phyloP scores from a whole-genome alignment of 2,329 filamentous ascomycete species.

The Thelonectria blattea region DNA sequence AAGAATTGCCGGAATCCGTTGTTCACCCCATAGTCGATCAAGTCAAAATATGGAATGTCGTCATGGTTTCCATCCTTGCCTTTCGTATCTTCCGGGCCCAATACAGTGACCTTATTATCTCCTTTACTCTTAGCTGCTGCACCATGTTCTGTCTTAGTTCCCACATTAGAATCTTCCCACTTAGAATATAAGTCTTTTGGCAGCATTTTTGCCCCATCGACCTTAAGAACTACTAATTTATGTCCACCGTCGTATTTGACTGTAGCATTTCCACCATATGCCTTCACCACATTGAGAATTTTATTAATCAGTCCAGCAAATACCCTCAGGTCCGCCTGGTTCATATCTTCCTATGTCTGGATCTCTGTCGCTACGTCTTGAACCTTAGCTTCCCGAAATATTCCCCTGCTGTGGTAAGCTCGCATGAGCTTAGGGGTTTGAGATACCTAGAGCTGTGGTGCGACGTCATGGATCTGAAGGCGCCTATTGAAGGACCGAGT shows the following conservation, averaged over 20 bases:
- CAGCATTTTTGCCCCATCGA: slow-evolving; percentile 31
- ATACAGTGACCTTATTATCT: too few relatives aligned
- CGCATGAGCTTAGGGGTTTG: background rate
- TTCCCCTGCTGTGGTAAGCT: background rate
- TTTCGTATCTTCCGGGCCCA: background rate
- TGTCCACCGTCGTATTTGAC: slow-evolving; percentile 35
- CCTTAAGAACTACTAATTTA: slow-evolving; percentile 36
- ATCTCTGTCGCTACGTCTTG: too few relatives aligned
- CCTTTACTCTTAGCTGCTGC: too few relatives aligned
- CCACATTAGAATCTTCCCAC: too few relatives aligned
- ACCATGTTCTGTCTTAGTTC: too few relatives aligned
- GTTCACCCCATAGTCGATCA: background rate
- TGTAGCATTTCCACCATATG: slow-evolving; percentile 33
- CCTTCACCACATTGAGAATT: slow-evolving; percentile 39
- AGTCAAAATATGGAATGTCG: background rate
- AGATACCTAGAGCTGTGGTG: background rate
- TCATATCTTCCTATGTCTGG: slow-evolving; percentile 43
- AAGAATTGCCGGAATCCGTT: slow-evolving; percentile 8
- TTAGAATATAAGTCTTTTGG: slow-evolving; percentile 17
- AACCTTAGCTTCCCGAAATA: background rate
- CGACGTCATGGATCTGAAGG: background rate
- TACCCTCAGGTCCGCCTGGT: slow-evolving; percentile 40
- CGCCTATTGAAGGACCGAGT: slow-evolving; percentile 42
- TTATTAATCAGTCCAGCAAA: slow-evolving; percentile 42
- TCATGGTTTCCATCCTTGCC: background rate